Evolutionary conservation across 805 yeast species (phyloP), one percentile per base, ranked within the genome.

Genomic region (Pichia cephalocereana): DNA sequence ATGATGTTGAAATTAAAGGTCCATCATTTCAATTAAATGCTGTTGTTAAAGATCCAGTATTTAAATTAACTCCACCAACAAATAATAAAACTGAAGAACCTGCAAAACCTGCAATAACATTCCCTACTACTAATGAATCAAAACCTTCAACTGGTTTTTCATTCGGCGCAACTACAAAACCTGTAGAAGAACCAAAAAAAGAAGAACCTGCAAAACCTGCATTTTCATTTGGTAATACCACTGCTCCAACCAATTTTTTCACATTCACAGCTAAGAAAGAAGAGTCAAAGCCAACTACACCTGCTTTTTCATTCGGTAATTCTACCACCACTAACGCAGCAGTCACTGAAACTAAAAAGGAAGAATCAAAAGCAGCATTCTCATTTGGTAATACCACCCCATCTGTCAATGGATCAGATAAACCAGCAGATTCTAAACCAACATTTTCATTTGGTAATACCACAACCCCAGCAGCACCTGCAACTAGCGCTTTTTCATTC

Each of bases 1-100:
- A 80, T 19, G 85, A 80, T 37, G 64, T 81, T 27, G 82, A 80
- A 59, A 75, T 83, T 30, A 77, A 85, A 62, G 95, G 95, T 1
- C 95, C 95, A 19, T 65, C 71, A 14, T 86, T 86, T 61, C 73
- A 71, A 9, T 53, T 77, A 31, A 62, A 60, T 15, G 57, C 68
- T 3, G 54, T 53, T 30, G 70, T 74, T 30, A 53, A 57, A 19
- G 63, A 59, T 41, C 51, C 64, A 39, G 65, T 55, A 11, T 68
- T 68, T 51, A 64, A 59, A 42, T 56, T 65, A 14, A 52, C 59
- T 11, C 26, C 54, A 14, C 57, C 60, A 31, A 53, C 65, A 6
- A 51, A 49, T 6, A 38, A 45, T n/a, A 52, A 47, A 46, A 43
- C 45, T 56, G 58, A 41, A 48, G 42, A 40, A 17, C 44, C 48